Base-by-base conservation (phyloP, 345 rosid genomes). In the Lepidium africanum region DNA sequence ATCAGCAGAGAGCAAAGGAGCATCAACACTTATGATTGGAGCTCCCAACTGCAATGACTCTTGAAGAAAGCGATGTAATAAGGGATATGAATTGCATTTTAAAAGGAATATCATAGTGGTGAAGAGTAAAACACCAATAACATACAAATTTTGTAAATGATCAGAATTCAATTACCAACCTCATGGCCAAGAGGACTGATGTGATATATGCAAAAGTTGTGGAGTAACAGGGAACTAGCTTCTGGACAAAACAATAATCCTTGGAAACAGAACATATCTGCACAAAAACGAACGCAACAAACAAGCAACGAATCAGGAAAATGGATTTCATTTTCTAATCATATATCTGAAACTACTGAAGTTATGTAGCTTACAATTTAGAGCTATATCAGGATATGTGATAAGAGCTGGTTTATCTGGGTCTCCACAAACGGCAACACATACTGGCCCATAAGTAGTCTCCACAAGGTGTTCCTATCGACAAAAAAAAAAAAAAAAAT, bases 131-230 rank as follows among this genome's bases (percentile, higher is more conserved):
- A 47, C 5, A 39, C 21, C n/a, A 35, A 5, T n/a, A 43, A 63
- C 16, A 37, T 6, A 14, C 2, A 46, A 37, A 10, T 3, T 14
- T 17, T 62, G 37, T 7, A 52, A 53, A 55, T 3, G 10, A 59
- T 43, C 27, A 60, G 32, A 42, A 30, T 71, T 52, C 40, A 77
- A 73, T 76, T 66, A 86, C 96, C 71, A 78, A 89, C 97, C 97
- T 95, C 96, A 51, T 95, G 97, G 66, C 96, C 97, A 19, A 96
- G 92, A 65, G 99, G 97, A 78, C 87, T 86, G 63, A 95, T 87
- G 73, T 95, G 99, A 79, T 91, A 95, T 76, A 89, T 82, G 79
- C 99, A 91, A 67, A 95, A 95, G 83, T 89, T 95, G 85, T 89
- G 92, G 23, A 91, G 93, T 45, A 95, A 81, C 81, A 95, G 78